Evolutionary conservation across 2,329 filamentous ascomycete genomes (phyloP).

Genomic region (Aspergillus ustus): DNA sequence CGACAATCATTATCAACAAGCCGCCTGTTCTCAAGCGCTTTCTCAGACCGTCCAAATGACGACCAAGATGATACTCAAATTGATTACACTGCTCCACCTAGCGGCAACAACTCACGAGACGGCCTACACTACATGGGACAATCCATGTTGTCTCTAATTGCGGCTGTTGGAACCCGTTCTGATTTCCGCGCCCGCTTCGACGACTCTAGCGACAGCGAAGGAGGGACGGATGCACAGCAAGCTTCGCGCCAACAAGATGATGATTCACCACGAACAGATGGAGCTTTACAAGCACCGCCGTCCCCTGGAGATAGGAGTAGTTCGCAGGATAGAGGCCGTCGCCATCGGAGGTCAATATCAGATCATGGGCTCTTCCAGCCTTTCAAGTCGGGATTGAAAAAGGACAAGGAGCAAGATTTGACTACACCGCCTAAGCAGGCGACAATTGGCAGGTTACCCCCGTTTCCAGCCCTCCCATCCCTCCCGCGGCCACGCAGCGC

Average conservation of each 20-base stretch:
- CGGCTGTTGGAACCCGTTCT: slow-evolving; percentile 79
- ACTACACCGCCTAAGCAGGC: slow-evolving; percentile 25
- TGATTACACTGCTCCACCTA: slow-evolving; percentile 63
- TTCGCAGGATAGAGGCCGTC: slow-evolving; percentile 44
- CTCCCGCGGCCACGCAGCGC: slow-evolving; percentile 36
- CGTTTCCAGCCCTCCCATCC: slow-evolving; percentile 25
- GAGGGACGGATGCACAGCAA: slow-evolving; percentile 44
- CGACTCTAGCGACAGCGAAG: slow-evolving; percentile 80
- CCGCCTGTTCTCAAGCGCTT: slow-evolving; percentile 53
- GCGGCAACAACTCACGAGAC: slow-evolving; percentile 39
- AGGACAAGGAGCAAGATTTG: slow-evolving; percentile 29
- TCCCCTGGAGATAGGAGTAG: slow-evolving; percentile 12
- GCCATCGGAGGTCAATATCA: slow-evolving; percentile 65
- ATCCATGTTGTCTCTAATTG: slow-evolving; percentile 90
- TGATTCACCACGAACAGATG: slow-evolving; percentile 8
- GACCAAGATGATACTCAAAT: slow-evolving; percentile 66
- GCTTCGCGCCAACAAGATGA: slow-evolving; percentile 12
- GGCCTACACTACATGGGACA: slow-evolving; percentile 78
- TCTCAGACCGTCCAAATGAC: slow-evolving; percentile 63
- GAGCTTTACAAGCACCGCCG: neutral
- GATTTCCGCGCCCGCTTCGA: slow-evolving; percentile 84
- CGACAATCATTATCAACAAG: slow-evolving; percentile 49
- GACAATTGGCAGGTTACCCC: slow-evolving; percentile 23
- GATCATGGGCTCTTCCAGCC: slow-evolving; percentile 65
- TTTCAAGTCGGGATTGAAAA: slow-evolving; percentile 58